phyloP scores from a whole-genome alignment of 2,329 filamentous ascomycete genomes.

The Metarhizium anisopliae region DNA sequence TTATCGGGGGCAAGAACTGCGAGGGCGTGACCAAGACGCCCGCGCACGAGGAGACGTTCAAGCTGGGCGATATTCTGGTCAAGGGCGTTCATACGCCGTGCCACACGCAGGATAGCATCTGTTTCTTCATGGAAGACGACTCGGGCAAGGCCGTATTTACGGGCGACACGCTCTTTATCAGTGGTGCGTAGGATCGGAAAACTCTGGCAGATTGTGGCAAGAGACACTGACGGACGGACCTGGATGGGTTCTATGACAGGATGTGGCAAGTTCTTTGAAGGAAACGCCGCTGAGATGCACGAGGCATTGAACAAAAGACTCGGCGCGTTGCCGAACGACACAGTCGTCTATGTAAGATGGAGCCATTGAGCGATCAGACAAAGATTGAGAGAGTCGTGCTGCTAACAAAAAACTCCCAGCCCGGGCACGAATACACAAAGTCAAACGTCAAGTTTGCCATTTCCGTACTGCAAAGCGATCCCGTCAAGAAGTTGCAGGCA shows the following conservation, averaged over 20 bases:
- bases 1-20: constrained; percentile 86
- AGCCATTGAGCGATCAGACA: background rate
- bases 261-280: constrained; percentile 94
- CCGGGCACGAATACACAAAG: constrained; percentile 98
- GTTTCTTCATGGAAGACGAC: constrained; percentile 82
- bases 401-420: constrained; percentile 35
- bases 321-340: constrained; percentile 75
- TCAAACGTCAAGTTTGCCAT: constrained; percentile 83
- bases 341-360: constrained; percentile 70
- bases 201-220: background rate
- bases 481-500: constrained; percentile 65
- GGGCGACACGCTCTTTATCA: constrained; percentile 92
- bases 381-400: background rate
- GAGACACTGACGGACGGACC: background rate
- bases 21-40: constrained; percentile 71
- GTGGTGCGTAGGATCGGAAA: constrained; percentile 44
- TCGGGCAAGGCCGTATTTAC: constrained; percentile 76
- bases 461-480: constrained; percentile 64
- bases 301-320: constrained; percentile 82
- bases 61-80: constrained; percentile 73
- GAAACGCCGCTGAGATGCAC: constrained; percentile 83
- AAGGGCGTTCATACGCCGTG: constrained; percentile 92
- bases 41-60: constrained; percentile 65
- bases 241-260: constrained; percentile 36
- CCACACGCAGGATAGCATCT: constrained; percentile 97